Percentiles rank a stretch among this genome's conserved stretches.
Evolutionary conservation across 192 early-diverging fungal genomes (phyloP).

Genomic region (Coemansia sp.): DNA sequence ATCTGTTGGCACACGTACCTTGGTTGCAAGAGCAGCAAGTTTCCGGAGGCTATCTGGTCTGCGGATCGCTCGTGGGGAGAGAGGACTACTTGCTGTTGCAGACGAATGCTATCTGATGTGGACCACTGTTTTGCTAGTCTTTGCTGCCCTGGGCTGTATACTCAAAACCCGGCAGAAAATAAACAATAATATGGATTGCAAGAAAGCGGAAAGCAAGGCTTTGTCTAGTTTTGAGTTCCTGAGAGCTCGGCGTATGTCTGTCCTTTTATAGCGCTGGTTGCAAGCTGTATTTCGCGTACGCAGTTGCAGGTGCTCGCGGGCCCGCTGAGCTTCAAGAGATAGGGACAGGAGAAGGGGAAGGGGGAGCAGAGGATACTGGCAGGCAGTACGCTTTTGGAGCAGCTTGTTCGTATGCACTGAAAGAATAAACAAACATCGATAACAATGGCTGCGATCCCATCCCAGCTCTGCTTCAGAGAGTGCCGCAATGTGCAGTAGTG

Average conservation of each 20-base stretch:
- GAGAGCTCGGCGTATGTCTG: not conserved
- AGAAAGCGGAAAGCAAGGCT: too few relatives aligned
- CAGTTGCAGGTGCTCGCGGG: not conserved
- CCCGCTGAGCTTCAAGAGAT: not conserved
- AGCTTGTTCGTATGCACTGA: not conserved
- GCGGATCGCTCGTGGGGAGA: not conserved
- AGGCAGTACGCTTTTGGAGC: not conserved
- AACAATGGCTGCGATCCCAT: not conserved
- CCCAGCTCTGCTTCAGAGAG: not conserved
- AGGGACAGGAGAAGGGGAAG: constrained; percentile 1
- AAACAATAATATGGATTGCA: not conserved
- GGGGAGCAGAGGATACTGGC: not conserved
- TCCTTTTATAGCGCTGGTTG: constrained; percentile 1
- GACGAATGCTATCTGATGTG: not conserved
- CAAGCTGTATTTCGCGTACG: not conserved
- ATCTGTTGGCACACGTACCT: not conserved
- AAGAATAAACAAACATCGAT: too few relatives aligned
- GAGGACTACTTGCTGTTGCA: not conserved
- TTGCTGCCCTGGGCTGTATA: not conserved
- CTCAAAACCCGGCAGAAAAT: not conserved
- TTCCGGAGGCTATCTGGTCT: not conserved
- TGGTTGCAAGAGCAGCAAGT: not conserved
- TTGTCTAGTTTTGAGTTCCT: not conserved
- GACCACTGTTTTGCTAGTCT: not conserved
- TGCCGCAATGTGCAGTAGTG: not conserved